These are phyloP conservation scores for Nemania sp. DNA, from an alignment of 2,329 filamentous ascomycete genomes.

Conservation along the genomic window DNA sequence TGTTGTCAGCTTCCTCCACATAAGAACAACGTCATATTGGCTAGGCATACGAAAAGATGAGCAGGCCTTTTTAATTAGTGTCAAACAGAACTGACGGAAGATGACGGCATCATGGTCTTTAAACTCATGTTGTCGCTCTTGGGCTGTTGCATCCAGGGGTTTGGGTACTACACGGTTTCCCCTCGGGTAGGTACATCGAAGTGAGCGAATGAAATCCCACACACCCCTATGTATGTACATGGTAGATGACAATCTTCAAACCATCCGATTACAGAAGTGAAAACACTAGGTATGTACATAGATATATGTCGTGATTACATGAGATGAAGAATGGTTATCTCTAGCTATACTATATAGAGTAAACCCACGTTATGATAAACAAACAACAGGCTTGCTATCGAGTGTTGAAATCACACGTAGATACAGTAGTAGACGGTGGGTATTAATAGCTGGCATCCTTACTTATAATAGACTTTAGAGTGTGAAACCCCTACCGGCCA, in stretches of 20 bases:
- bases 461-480: background rate
- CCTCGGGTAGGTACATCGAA: background rate
- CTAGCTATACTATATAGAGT: background rate
- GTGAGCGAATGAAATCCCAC: background rate
- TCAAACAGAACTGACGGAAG: conserved; percentile 21
- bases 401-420: background rate
- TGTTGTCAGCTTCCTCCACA: conserved; percentile 2
- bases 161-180: background rate
- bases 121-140: background rate
- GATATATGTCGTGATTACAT: background rate
- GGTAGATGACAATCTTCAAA: too few relatives aligned
- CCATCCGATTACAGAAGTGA: too few relatives aligned
- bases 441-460: background rate
- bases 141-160: background rate
- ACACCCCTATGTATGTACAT: background rate
- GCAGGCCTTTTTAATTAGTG: conserved; percentile 24
- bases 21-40: background rate
- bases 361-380: background rate
- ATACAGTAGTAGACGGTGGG: background rate
- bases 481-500: background rate
- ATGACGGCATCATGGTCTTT: conserved; percentile 24
- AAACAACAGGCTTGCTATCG: background rate
- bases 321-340: background rate
- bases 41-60: conserved; percentile 9
- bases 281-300: too few relatives aligned